A percentile compares a stretch with the other conserved stretches of the same genome.
phyloP scores from a whole-genome alignment of 2,329 filamentous ascomycete species.

The Zymoseptoria brevis region DNA sequence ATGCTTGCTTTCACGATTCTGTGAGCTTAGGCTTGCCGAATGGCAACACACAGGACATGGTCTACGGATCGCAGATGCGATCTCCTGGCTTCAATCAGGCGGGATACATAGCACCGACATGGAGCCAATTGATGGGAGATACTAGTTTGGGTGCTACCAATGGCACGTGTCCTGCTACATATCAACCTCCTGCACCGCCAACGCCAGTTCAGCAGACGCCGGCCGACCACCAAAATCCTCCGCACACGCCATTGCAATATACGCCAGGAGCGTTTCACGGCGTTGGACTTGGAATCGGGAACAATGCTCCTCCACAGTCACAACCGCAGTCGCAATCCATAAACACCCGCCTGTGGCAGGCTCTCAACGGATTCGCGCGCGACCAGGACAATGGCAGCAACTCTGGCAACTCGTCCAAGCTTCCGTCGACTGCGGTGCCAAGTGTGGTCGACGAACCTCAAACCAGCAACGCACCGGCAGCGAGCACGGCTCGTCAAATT shows the following conservation, averaged over 20 bases:
- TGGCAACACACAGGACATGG: neutral
- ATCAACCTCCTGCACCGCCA: neutral
- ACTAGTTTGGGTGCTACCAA: neutral
- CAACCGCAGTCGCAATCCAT: conserved; percentile 20
- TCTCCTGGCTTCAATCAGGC: conserved; percentile 6
- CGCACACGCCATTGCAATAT: neutral
- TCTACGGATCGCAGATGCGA: neutral
- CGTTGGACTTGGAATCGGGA: conserved; percentile 23
- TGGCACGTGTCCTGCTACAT: neutral
- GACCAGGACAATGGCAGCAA: conserved; percentile 22
- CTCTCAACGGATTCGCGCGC: conserved; percentile 30
- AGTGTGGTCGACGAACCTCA: conserved; percentile 23
- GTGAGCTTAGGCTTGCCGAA: neutral
- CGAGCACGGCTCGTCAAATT: conserved; percentile 1
- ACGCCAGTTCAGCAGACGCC: neutral
- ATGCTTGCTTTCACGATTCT: conserved; percentile 47
- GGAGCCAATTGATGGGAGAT: conserved; percentile 16
- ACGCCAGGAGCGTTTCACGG: neutral
- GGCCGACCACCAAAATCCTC: neutral
- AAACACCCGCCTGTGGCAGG: conserved; percentile 28
- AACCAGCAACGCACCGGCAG: neutral
- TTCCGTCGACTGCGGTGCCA: conserved; percentile 26
- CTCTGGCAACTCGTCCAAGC: conserved; percentile 19
- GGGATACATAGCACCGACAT: conserved; percentile 14
- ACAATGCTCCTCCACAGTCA: conserved; percentile 7